These are phyloP conservation scores for Lophiostoma macrostomum DNA, from an alignment of 495 filamentous ascomycete species.

Conservation along the genomic window DNA sequence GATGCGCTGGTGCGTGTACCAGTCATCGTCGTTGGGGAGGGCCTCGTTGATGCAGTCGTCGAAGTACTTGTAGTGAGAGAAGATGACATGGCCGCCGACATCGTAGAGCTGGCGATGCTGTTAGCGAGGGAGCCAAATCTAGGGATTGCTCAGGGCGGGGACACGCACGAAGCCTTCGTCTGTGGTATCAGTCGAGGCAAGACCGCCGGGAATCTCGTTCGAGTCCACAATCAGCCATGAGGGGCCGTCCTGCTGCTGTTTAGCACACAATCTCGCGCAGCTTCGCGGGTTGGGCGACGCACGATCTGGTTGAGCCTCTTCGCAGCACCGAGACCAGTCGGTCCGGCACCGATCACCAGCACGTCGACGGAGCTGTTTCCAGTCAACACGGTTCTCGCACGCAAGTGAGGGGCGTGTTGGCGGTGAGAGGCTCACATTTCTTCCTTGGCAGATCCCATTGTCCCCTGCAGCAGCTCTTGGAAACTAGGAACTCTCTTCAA, in stretches of 20 bases:
- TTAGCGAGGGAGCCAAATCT: constrained; percentile 6
- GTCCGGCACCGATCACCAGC: constrained; percentile 96
- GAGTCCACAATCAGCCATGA: constrained; percentile 96
- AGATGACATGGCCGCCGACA: constrained; percentile 98
- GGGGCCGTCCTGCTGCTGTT: constrained; percentile 62
- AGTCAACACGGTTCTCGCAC: background rate
- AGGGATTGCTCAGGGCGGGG: constrained; percentile 8
- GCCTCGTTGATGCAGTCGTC: constrained; percentile 98
- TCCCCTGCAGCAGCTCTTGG: constrained; percentile 58
- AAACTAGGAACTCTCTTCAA: constrained; percentile 58
- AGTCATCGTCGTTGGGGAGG: constrained; percentile 87
- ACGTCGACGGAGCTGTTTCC: constrained; percentile 80
- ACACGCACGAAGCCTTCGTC: constrained; percentile 93
- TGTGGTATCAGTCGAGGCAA: constrained; percentile 94
- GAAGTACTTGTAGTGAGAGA: constrained; percentile 99
- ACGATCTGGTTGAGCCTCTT: constrained; percentile 97
- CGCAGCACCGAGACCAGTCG: constrained; percentile 92
- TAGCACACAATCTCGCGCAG: constrained; percentile 3
- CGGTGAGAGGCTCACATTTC: constrained; percentile 44
- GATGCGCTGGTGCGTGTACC: constrained; percentile 97
- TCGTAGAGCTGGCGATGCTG: constrained; percentile 75
- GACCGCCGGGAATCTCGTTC: constrained; percentile 90
- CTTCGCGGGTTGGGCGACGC: constrained; percentile 30
- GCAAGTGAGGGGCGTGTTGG: background rate
- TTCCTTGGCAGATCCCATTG: constrained; percentile 51